These are phyloP conservation scores for Gliomastix tumulicola DNA, from an alignment of 2,329 filamentous ascomycete genomes.

Conservation along the genomic window DNA sequence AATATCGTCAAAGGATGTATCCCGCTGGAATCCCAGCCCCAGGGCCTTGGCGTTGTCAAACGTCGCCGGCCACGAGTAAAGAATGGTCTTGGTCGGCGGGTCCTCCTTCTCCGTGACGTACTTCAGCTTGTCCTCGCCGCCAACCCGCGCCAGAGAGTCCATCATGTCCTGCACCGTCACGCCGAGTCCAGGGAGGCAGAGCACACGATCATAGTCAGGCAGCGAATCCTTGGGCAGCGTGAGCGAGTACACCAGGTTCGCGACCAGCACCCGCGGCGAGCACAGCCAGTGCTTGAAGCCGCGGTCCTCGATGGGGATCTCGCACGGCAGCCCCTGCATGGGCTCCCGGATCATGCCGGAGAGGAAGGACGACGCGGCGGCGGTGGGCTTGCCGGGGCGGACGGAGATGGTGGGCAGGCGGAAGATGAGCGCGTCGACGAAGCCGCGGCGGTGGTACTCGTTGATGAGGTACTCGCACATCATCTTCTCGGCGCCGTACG, in stretches of 20 bases:
- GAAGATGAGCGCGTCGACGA: conserved; percentile 49
- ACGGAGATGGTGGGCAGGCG: conserved; percentile 56
- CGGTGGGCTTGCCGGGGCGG: conserved; percentile 51
- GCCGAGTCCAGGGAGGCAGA: conserved; percentile 40
- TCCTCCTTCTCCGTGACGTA: conserved; percentile 37
- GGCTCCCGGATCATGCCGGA: conserved; percentile 52
- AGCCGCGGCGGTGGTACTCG: conserved; percentile 35
- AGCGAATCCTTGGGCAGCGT: conserved; percentile 9
- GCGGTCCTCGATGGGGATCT: conserved; percentile 35
- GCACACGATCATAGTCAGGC: conserved; percentile 9
- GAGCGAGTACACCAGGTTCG: conserved; percentile 31
- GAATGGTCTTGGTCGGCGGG: conserved; percentile 35
- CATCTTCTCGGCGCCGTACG: conserved; percentile 56
- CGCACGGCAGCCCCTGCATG: conserved; percentile 31
- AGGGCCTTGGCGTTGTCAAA: conserved; percentile 42
- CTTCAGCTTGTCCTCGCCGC: conserved; percentile 30
- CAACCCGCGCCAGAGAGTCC: conserved; percentile 36
- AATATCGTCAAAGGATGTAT: conserved; percentile 22
- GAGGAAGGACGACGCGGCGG: conserved; percentile 50
- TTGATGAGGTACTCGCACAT: conserved; percentile 42
- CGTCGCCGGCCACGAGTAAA: conserved; percentile 41
- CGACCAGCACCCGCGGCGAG: conserved; percentile 34
- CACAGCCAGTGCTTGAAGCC: conserved; percentile 38
- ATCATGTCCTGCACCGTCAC: conserved; percentile 41
- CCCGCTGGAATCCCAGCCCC: conserved; percentile 38